phyloP scores from a whole-genome alignment of 148 eudicot species.

The Cornus suecica region DNA sequence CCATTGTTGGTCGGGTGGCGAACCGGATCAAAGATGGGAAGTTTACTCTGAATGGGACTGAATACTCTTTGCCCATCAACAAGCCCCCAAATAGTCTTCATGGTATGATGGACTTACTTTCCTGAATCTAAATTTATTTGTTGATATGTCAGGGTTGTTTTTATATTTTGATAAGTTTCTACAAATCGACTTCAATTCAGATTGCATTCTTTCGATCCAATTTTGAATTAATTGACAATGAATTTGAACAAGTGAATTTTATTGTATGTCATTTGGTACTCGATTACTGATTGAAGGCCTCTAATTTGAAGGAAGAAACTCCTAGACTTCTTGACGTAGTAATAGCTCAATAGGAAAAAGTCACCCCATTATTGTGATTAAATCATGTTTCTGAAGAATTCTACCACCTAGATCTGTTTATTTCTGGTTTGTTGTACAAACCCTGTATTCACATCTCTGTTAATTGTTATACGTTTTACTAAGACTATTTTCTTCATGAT shows the following conservation, averaged over 20 bases:
- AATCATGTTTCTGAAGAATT: too few species aligned
- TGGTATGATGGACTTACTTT: constrained; percentile 38
- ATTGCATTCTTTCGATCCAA: neutral
- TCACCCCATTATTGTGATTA: too few species aligned
- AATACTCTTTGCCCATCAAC: constrained; percentile 72
- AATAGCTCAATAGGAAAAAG: neutral
- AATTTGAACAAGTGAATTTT: neutral
- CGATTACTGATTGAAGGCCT: too few species aligned
- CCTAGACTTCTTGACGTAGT: neutral
- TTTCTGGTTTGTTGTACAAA: too few species aligned
- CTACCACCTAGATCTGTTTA: too few species aligned
- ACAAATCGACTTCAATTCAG: neutral
- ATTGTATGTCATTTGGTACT: neutral
- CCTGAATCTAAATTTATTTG: neutral
- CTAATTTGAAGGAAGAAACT: neutral
- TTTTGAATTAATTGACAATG: neutral
- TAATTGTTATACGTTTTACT: neutral
- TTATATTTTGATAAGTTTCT: neutral
- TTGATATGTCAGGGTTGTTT: neutral
- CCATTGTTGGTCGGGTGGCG: constrained; percentile 98
- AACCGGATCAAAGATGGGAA: constrained; percentile 93
- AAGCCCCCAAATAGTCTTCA: constrained; percentile 90
- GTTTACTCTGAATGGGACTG: constrained; percentile 65
- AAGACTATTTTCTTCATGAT: neutral
- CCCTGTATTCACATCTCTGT: neutral